Conservation (phyloP, 768 basidiomycete genomes). For the Mycena epipterygia region DNA sequence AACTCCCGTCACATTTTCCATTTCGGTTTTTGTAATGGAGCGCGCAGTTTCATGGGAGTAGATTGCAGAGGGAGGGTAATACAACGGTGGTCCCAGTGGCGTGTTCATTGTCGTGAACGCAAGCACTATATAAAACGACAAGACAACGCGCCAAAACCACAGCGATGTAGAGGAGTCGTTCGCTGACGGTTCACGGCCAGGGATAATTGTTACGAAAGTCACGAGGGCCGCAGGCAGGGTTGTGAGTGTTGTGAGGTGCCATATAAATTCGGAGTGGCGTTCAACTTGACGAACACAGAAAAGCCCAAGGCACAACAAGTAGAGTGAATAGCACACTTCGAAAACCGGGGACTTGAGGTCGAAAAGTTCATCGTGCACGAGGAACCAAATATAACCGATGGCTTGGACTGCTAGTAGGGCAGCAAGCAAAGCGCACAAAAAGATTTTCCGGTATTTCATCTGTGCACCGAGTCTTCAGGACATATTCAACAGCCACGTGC, state of each 20-base stretch:
- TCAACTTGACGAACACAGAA: constrained; percentile 63
- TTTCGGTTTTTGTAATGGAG: constrained; percentile 66
- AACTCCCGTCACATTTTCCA: constrained; percentile 81
- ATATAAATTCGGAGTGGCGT: constrained; percentile 62
- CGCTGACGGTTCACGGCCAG: constrained; percentile 46
- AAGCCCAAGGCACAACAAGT: constrained; percentile 65
- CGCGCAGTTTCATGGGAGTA: constrained; percentile 79
- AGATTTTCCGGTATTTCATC: constrained; percentile 72
- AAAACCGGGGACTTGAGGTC: constrained; percentile 57
- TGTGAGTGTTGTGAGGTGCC: constrained; percentile 73
- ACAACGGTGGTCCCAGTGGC: constrained; percentile 79
- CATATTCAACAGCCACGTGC: neutral
- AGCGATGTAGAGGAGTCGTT: constrained; percentile 33
- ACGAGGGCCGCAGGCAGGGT: constrained; percentile 61
- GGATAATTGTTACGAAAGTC: constrained; percentile 66
- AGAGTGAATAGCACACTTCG: constrained; percentile 68
- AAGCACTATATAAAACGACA: constrained; percentile 62
- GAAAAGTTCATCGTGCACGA: constrained; percentile 46
- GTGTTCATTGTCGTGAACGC: constrained; percentile 60
- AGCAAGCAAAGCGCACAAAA: constrained; percentile 60
- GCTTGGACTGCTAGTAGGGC: constrained; percentile 64
- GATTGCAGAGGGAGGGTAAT: constrained; percentile 77
- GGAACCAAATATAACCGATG: constrained; percentile 67
- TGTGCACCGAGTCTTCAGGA: constrained; percentile 39
- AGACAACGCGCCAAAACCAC: constrained; percentile 65